Conservation (phyloP, 345 rosid genomes). For the Streptanthus diversifolius region DNA sequence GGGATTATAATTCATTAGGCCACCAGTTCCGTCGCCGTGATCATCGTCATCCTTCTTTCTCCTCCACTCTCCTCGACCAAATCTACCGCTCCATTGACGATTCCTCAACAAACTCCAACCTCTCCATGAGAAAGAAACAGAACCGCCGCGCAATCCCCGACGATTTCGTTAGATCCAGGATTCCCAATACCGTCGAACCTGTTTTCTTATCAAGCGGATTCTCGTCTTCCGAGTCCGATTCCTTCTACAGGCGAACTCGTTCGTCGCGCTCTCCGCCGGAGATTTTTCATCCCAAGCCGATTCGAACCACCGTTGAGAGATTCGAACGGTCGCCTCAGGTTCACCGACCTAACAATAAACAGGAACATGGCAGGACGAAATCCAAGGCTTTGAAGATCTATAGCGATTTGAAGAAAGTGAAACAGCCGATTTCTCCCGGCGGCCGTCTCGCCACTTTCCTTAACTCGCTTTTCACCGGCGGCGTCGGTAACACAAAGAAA, state of each 20-base stretch:
- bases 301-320: constrained; percentile 45
- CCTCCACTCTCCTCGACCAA: constrained; percentile 66
- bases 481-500: constrained; percentile 40
- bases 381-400: constrained; percentile 77
- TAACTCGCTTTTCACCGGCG: constrained; percentile 63
- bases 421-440: constrained; percentile 93
- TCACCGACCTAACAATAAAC: constrained; percentile 16
- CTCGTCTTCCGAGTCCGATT: constrained; percentile 77
- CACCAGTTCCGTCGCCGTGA: constrained; percentile 30
- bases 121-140: constrained; percentile 27
- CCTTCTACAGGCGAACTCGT: constrained; percentile 27
- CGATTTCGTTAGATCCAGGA: constrained; percentile 30
- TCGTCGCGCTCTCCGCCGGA: constrained; percentile 17
- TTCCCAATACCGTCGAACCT: neutral
- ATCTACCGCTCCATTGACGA: constrained; percentile 73
- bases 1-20: constrained; percentile 23
- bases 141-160: constrained; percentile 35
- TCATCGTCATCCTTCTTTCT: constrained; percentile 67
- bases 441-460: constrained; percentile 70
- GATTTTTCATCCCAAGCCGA: constrained; percentile 43
- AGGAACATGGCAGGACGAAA: constrained; percentile 53
- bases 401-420: constrained; percentile 70
- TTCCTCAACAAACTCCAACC: constrained; percentile 4
- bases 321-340: constrained; percentile 1
- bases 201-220: constrained; percentile 55